A percentile compares a stretch with the other conserved stretches of the same genome.
phyloP scores from a whole-genome alignment of 257 asterid genomes.

The Ilex asprella region DNA sequence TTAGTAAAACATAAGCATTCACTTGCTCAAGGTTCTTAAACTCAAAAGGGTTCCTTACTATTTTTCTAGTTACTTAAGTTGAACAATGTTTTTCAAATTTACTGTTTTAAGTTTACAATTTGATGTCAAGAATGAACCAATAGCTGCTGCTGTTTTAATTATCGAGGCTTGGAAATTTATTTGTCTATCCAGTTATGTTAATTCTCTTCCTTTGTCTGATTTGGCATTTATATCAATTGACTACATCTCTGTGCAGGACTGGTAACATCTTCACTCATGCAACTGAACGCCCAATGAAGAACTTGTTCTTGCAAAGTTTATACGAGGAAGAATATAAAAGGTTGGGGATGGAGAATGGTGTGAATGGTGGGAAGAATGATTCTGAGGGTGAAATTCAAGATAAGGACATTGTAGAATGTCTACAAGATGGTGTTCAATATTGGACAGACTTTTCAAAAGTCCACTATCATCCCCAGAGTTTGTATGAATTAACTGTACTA shows the following conservation, averaged over 20 bases:
- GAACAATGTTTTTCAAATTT: neutral
- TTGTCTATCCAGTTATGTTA: no score
- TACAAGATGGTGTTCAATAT: conserved; percentile 70
- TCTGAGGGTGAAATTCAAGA: conserved; percentile 53
- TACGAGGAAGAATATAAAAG: conserved; percentile 40
- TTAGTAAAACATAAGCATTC: neutral
- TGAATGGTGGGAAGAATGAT: conserved; percentile 22
- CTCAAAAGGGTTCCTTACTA: no score
- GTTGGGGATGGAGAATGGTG: conserved; percentile 17
- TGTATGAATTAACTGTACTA: conserved; percentile 68
- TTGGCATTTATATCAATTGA: conserved; percentile 22
- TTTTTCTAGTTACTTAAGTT: no score
- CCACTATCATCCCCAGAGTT: conserved; percentile 87
- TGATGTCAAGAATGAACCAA: conserved; percentile 3
- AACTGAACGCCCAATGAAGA: conserved; percentile 65
- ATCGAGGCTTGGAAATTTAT: no score
- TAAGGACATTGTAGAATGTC: conserved; percentile 60
- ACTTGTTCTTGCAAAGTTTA: conserved; percentile 81
- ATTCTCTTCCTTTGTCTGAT: conserved; percentile 2
- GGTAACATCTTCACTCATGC: conserved; percentile 58
- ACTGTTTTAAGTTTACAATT: neutral
- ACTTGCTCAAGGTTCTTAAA: neutral
- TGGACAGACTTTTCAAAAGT: conserved; percentile 98
- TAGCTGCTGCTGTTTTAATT: conserved; percentile 1
- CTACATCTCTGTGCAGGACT: conserved; percentile 52